These are phyloP conservation scores for Colletotrichum ledebouriae DNA, from an alignment of 2,329 filamentous ascomycete genomes.

Conservation along the genomic window DNA sequence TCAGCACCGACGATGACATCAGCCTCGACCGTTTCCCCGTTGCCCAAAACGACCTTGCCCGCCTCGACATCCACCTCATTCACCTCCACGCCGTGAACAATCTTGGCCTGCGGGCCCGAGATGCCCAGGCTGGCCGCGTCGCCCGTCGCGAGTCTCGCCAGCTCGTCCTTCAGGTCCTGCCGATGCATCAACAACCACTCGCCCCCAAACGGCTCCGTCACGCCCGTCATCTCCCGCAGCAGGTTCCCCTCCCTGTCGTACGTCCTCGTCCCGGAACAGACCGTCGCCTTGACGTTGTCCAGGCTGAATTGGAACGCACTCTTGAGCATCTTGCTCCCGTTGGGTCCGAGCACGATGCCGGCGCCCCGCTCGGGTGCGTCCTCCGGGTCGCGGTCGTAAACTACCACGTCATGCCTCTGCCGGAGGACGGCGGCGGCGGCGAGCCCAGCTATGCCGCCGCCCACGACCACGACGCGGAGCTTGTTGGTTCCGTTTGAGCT, in stretches of 20 bases:
- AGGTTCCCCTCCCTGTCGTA: slow-evolving; percentile 35
- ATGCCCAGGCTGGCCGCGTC: slow-evolving; percentile 33
- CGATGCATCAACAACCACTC: slow-evolving; percentile 38
- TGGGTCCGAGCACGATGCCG: slow-evolving; percentile 34
- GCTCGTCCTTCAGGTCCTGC: slow-evolving; percentile 17
- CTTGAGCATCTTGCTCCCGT: slow-evolving; percentile 38
- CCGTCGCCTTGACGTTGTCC: slow-evolving; percentile 13
- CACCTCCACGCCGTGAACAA: slow-evolving; percentile 12
- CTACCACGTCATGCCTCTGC: slow-evolving; percentile 29
- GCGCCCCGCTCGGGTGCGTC: slow-evolving; percentile 31
- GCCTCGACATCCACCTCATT: slow-evolving; percentile 21
- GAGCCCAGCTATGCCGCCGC: slow-evolving; percentile 37
- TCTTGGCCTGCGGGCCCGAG: slow-evolving; percentile 25
- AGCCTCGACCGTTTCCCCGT: slow-evolving; percentile 9
- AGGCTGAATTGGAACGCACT: slow-evolving; percentile 30
- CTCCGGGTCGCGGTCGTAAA: slow-evolving; percentile 33
- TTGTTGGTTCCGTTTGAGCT: slow-evolving; percentile 13
- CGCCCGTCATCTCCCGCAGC: slow-evolving; percentile 34
- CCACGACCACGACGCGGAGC: slow-evolving; percentile 29
- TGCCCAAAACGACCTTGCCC: slow-evolving; percentile 17
- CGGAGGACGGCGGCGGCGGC: slow-evolving; percentile 34
- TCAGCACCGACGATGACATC: slow-evolving; percentile 37
- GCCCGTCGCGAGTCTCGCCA: slow-evolving; percentile 29
- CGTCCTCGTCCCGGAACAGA: slow-evolving; percentile 31
- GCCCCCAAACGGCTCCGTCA: slow-evolving; percentile 35